phyloP scores from a whole-genome alignment of 345 rosid species.

The Citrus trifoliata region DNA sequence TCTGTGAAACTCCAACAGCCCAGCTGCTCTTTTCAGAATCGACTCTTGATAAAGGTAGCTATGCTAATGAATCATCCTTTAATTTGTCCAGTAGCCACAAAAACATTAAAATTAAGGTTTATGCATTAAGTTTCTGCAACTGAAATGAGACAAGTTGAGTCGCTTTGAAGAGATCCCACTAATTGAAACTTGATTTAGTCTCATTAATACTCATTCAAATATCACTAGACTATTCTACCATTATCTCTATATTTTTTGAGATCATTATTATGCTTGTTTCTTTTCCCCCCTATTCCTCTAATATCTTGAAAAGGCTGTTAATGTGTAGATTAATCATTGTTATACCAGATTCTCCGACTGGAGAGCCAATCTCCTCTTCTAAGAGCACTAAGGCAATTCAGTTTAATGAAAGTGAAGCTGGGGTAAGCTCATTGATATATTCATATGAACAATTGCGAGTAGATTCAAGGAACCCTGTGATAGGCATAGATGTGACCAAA shows the following conservation, averaged over 20 bases:
- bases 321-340: not conserved
- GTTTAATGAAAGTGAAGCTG: slow-evolving; percentile 20
- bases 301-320: not conserved
- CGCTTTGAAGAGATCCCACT: not conserved
- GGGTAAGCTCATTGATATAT: slow-evolving; percentile 30
- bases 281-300: not conserved
- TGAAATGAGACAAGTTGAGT: not conserved
- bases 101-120: not conserved
- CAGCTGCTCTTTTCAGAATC: slow-evolving; percentile 52
- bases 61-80: slow-evolving; percentile 32
- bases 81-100: not conserved
- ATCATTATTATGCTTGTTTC: not conserved
- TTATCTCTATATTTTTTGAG: not conserved
- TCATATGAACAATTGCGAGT: slow-evolving; percentile 52
- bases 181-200: not conserved
- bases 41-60: slow-evolving; percentile 29
- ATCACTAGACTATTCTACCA: not conserved
- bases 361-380: slow-evolving; percentile 14
- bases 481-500: slow-evolving; percentile 53
- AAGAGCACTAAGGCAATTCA: slow-evolving; percentile 14
- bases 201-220: not conserved
- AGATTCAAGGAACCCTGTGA: slow-evolving; percentile 47
- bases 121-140: not conserved
- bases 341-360: slow-evolving; percentile 40
- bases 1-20: slow-evolving; percentile 38